Percentiles rank a stretch among this genome's conserved stretches.
phyloP scores from a whole-genome alignment of 106 monocot species.

The Dioscorea alata region DNA sequence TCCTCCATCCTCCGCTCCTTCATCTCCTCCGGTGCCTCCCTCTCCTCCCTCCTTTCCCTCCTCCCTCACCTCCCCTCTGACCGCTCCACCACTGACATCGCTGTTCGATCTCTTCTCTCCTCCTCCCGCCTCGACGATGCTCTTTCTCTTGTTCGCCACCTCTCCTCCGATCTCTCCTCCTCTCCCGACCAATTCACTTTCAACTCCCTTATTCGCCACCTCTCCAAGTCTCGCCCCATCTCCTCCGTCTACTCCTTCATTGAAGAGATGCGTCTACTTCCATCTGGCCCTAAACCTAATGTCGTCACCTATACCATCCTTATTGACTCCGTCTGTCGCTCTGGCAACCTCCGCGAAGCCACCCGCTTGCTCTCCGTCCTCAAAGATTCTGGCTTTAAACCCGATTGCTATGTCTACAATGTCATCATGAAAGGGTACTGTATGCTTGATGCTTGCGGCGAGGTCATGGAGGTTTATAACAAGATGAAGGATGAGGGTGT shows the following conservation, averaged over 20 bases:
- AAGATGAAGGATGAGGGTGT: conserved; percentile 87
- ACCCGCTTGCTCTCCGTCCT: conserved; percentile 52
- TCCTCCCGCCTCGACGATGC: conserved; percentile 39
- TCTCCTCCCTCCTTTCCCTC: conserved; percentile 15
- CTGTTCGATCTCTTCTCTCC: conserved; percentile 32
- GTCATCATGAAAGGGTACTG: conserved; percentile 90
- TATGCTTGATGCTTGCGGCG: conserved; percentile 48
- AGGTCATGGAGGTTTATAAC: conserved; percentile 79
- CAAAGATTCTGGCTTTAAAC: conserved; percentile 60
- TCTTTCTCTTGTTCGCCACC: conserved; percentile 10
- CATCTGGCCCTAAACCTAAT: conserved; percentile 30
- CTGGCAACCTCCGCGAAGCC: conserved; percentile 69
- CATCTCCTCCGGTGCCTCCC: conserved; percentile 22
- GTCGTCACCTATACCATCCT: conserved; percentile 78
- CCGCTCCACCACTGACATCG: conserved; percentile 18
- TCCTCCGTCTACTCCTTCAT: conserved; percentile 58
- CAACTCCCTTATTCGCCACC: conserved; percentile 71
- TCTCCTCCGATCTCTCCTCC: conserved; percentile 16
- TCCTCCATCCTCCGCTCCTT: conserved; percentile 30
- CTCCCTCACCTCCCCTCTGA: conserved; percentile 19
- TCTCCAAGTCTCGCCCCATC: conserved; percentile 40
- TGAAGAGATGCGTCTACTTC: conserved; percentile 18
- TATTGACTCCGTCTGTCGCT: conserved; percentile 65
- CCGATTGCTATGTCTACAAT: conserved; percentile 85
- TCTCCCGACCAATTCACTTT: conserved; percentile 54